A percentile compares a stretch with the other conserved stretches of the same genome.
Evolutionary conservation across 2,329 filamentous ascomycete genomes (phyloP).

Genomic region (Westerdykella aurantiaca): DNA sequence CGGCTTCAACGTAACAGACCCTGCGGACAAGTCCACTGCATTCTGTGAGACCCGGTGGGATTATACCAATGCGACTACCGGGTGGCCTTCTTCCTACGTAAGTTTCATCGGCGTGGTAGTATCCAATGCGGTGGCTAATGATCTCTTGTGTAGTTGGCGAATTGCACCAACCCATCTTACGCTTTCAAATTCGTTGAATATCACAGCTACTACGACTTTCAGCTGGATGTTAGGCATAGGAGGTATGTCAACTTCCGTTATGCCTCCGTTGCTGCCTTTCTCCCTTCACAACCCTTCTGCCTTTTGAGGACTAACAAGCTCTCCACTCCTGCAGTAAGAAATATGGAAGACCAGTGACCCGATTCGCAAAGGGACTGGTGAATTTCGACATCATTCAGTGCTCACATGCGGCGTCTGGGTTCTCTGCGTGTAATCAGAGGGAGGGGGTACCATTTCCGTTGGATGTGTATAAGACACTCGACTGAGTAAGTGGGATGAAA

Average conservation of each 20-base stretch:
- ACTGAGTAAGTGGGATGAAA: too few species aligned
- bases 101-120: background rate
- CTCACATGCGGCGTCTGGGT: constrained; percentile 9
- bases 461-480: constrained; percentile 5
- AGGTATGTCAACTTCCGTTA: constrained; percentile 2
- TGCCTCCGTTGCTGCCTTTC: background rate
- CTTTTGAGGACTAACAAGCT: too few species aligned
- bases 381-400: constrained; percentile 7
- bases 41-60: constrained; percentile 8
- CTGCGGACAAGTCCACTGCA: constrained; percentile 4
- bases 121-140: background rate
- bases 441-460: constrained; percentile 8
- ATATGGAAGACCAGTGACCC: constrained; percentile 4
- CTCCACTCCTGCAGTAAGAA: constrained; percentile 2
- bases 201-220: constrained; percentile 7
- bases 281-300: too few species aligned
- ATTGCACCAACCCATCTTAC: constrained; percentile 7
- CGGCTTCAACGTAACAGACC: constrained; percentile 10
- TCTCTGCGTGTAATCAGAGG: constrained; percentile 9
- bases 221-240: constrained; percentile 11
- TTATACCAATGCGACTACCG: constrained; percentile 4
- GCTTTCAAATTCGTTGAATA: constrained; percentile 11
- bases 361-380: constrained; percentile 5
- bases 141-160: background rate
- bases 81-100: constrained; percentile 7